Evolutionary conservation across 129 eudicot genomes (phyloP).

Genomic region (Arctium minus): DNA sequence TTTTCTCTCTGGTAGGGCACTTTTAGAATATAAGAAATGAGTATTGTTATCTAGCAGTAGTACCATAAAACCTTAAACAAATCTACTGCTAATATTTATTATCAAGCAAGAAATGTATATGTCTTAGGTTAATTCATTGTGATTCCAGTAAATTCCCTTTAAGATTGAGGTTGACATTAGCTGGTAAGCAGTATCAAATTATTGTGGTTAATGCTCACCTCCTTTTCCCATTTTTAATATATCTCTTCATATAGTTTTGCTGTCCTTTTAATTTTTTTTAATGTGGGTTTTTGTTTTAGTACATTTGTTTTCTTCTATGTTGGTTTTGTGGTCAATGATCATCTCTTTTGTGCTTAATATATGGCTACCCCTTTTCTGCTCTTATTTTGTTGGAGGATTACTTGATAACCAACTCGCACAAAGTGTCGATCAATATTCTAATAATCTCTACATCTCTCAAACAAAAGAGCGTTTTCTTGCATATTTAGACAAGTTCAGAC

Average conservation of each 20-base stretch:
- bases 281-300: not conserved
- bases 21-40: slow-evolving; percentile 18
- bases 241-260: slow-evolving; percentile 9
- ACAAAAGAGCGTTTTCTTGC: not conserved
- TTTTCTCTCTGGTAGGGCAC: slow-evolving; percentile 26
- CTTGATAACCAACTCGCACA: not conserved
- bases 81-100: slow-evolving; percentile 11
- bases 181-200: slow-evolving; percentile 26
- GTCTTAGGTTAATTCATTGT: slow-evolving; percentile 16
- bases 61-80: slow-evolving; percentile 20
- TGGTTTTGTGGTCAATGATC: slow-evolving; percentile 26
- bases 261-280: slow-evolving; percentile 2
- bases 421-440: not conserved
- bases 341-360: slow-evolving; percentile 11
- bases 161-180: slow-evolving; percentile 27
- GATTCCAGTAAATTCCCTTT: not conserved
- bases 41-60: slow-evolving; percentile 13
- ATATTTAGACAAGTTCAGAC: not conserved
- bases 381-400: slow-evolving; percentile 3
- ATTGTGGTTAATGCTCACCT: slow-evolving; percentile 23
- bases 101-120: slow-evolving; percentile 13
- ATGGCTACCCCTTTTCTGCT: slow-evolving; percentile 11
- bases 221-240: slow-evolving; percentile 16
- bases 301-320: not conserved
- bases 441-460: not conserved